Base-by-base conservation (phyloP, 2,329 filamentous ascomycete species). In the Cytospora leucostoma region DNA sequence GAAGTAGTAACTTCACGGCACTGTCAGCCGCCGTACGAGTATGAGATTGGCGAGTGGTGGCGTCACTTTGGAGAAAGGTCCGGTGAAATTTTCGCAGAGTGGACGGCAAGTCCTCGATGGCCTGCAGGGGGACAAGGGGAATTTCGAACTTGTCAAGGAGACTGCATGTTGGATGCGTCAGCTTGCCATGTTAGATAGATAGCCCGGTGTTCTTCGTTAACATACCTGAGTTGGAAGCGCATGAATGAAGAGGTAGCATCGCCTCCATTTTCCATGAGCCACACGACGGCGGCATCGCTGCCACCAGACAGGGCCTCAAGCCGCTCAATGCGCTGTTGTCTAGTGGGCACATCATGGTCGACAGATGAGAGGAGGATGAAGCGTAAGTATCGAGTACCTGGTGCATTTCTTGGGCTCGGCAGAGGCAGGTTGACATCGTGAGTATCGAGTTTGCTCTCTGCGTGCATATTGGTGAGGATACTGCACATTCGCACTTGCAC, bases 361-460 rank as follows among this genome's bases (percentile, higher is more conserved):
- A 52, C 62, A 3, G 76, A 65, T 1, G 77, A 76, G 38, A 83
- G 67, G 6, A 82, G 75, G 15, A 82, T 66, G 33, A 76, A 73
- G 32, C 74, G 75, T 55, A 80, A 75, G 7, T 71, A 59, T 11
- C 68, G 65, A 21, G 57, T 65, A 27, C 68, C 52, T 15, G 63
- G 53, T 17, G 51, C 61, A 11, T 51, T 49, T 13, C 37, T 27
- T 4, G 53, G 11, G 21, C 65, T 35, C 10, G 65, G 40, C 21
- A 80, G 60, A 4, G 73, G 72, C 44, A 84, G 72, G 15, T 77
- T 77, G 35, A 83, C 68, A 66, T 84, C 82, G 65, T 83, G 78
- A 2, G 74, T 76, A 17, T 72, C 68, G 3, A 84, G 71, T 17
- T 69, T 71, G 4, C 70, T 68, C 69, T 83, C 82, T 84, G 54